Percentiles rank a stretch among this genome's conserved stretches.
Conservation (phyloP, 139 green algal species). For the Chlorella sp. region DNA sequence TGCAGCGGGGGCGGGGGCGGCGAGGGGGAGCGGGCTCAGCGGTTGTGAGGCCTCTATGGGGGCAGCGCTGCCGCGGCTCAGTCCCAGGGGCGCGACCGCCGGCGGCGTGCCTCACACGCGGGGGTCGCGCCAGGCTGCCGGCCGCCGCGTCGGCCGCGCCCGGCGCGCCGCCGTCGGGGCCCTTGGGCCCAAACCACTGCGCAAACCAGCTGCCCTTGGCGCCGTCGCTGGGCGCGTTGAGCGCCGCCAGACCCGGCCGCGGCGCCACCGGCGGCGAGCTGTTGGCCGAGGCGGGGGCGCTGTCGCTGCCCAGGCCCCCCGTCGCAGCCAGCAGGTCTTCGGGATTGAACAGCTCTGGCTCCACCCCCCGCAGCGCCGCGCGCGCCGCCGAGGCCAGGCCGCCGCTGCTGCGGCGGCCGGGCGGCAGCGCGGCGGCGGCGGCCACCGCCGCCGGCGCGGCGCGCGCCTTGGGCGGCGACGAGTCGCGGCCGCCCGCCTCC, state of each 20-base stretch:
- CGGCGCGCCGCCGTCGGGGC: too few species aligned
- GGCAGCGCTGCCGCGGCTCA: too few species aligned
- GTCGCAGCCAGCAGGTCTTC: conserved; percentile 44
- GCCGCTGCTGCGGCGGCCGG: neutral
- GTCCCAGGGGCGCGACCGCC: too few species aligned
- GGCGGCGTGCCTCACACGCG: too few species aligned
- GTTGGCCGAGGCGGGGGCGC: neutral
- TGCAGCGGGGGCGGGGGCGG: neutral
- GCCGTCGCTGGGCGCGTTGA: conserved; percentile 4
- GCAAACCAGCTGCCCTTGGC: conserved; percentile 40
- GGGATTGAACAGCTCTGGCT: conserved; percentile 53
- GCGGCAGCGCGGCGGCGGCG: neutral
- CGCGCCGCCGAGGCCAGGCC: conserved; percentile 3
- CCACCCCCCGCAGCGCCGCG: conserved; percentile 18
- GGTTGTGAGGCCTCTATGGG: too few species aligned
- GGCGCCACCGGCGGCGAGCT: neutral
- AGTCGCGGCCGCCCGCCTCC: neutral
- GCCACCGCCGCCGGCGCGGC: neutral
- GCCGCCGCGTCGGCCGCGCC: neutral
- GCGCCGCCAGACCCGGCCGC: neutral
- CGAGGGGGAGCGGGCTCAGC: neutral
- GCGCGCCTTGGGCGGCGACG: conserved; percentile 1
- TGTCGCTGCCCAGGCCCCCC: neutral
- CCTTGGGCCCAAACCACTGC: conserved; percentile 23
- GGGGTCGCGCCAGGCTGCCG: too few species aligned